Evolutionary conservation across 75 land plant species (phyloP).

Genomic region (Picea sitchensis): DNA sequence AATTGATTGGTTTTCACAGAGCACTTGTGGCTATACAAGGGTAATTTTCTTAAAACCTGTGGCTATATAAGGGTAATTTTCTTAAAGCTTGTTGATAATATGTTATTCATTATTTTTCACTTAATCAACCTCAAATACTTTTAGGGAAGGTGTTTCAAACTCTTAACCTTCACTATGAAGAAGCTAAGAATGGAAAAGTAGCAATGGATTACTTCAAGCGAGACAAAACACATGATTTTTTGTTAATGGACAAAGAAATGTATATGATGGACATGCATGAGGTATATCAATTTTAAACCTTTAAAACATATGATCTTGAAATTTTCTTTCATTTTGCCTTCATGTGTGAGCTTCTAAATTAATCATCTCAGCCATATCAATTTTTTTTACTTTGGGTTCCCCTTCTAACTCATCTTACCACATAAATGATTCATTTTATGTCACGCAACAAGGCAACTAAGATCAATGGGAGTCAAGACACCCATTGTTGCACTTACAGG

Average conservation of each 20-base stretch:
- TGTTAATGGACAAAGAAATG: slow-evolving; percentile 71
- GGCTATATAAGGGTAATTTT: too few relatives aligned
- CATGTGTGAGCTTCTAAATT: background rate
- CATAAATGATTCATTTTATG: background rate
- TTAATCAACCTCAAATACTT: slow-evolving; percentile 24
- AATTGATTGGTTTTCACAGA: too few relatives aligned
- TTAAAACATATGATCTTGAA: too few relatives aligned
- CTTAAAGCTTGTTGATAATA: too few relatives aligned
- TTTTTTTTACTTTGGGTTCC: background rate
- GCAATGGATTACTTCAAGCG: slow-evolving; percentile 47
- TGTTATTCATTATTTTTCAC: background rate
- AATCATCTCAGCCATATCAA: background rate
- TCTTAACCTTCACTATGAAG: slow-evolving; percentile 49
- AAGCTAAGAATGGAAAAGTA: slow-evolving; percentile 56
- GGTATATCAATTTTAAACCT: slow-evolving; percentile 11
- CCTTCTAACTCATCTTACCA: background rate
- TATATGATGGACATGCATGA: slow-evolving; percentile 72
- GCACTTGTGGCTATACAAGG: background rate
- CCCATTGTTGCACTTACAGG: slow-evolving; percentile 61
- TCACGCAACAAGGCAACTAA: slow-evolving; percentile 48
- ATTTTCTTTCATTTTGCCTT: background rate
- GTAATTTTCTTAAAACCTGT: too few relatives aligned
- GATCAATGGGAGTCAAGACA: slow-evolving; percentile 53
- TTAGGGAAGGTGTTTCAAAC: slow-evolving; percentile 42
- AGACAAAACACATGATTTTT: slow-evolving; percentile 43